Evolutionary conservation across 2,329 filamentous ascomycete species (phyloP), one percentile per base, ranked within the genome.

Genomic region (Botrytis fragariae): DNA sequence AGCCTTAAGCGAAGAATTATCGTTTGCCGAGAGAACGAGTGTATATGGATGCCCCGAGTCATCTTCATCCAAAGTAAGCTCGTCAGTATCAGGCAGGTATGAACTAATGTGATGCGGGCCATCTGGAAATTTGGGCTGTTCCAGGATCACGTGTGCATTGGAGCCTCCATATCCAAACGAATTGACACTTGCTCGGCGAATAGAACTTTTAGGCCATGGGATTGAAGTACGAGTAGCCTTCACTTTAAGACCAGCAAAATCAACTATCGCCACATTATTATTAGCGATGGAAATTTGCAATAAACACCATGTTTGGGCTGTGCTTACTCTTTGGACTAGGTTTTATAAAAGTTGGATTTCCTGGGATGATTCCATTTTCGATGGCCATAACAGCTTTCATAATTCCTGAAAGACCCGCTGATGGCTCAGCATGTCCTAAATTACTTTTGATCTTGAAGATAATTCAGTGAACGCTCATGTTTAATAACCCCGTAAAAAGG

Each of bases 121-220:
- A 48, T 35, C 45, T 8, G 22, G 25, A 37, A 54, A 54, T 29
- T 35, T 39, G 14, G 69, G 37, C 22, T 32, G 16, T 44, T 71
- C 69, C 18, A 71, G 25, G 6, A 71, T 59, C 29, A 62, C 80
- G 74, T 84, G 82, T 1, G 79, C 80, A 48, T 73, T 79, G 1
- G 76, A 74, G 3, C 78, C 78, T 59, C 78, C 79, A 57, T 76
- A 77, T 32, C 78, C 78, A 67, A 79, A 80, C 9, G 70, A 75
- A 67, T 79, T 79, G 22, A 80, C 72, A 75, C 85, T 86, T 74
- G 86, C 82, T 75, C 84, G 85, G 73, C 84, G 84, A 81, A 86
- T 86, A 64, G 61, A 18, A 42, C 20, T 63, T 35, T 29, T 22
- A 54, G 75, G 76, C 76, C 75, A 77, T n/a, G 69, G 65, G 25